Evolutionary conservation across 352 stramenopile species (phyloP), one percentile per base, ranked within the genome.

Genomic region (Achlya hypogyna): DNA sequence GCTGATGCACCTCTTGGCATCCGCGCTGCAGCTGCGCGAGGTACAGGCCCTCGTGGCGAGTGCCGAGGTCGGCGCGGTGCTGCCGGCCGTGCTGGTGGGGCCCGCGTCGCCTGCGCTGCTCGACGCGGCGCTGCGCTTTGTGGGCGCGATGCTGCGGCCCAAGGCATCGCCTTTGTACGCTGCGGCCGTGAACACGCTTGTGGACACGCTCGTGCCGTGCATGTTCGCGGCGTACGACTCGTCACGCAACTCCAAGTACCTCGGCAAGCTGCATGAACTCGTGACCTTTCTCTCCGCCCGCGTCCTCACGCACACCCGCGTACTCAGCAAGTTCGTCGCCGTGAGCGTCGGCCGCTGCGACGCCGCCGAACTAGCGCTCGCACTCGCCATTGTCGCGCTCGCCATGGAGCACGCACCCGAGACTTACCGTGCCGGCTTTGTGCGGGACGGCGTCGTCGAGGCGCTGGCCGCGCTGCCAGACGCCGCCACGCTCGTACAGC

Each of bases 391-490:
- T 18, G 27, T 63, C 1, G 42, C 32, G 18, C 20, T 63, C 27
- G 54, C 54, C 0, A 25, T 63, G 4, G n/a, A 16, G 29, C 54
- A 63, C 22, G 4, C 54, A 27, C 29, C 29, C 12, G 18, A 12
- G 6, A 27, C 16, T 6, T 63, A 47, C 20, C 32, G 31, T 9
- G 20, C 35, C 5, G 29, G 32, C 10, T 63, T 63, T 51, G 40
- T 51, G 4, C 54, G 54, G n/a, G 54, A 63, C 25, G 54, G 54
- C 18, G 54, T 63, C 29, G 31, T 51, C 40, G n/a, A 51, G 29
- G 54, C 54, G 22, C 35, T 63, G n/a, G 27, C 20, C 14, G 20
- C n/a, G 3, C 5, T 51, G 18, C 20, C 34, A 14, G 34, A 6
- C 34, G 6, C 6, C 34, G 34, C 34, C 6, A 42, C 34, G 34